A percentile compares a stretch with the other conserved stretches of the same genome.
Conservation (phyloP, 2,329 filamentous ascomycete species). For the Paracorniculantispora psalliotae region DNA sequence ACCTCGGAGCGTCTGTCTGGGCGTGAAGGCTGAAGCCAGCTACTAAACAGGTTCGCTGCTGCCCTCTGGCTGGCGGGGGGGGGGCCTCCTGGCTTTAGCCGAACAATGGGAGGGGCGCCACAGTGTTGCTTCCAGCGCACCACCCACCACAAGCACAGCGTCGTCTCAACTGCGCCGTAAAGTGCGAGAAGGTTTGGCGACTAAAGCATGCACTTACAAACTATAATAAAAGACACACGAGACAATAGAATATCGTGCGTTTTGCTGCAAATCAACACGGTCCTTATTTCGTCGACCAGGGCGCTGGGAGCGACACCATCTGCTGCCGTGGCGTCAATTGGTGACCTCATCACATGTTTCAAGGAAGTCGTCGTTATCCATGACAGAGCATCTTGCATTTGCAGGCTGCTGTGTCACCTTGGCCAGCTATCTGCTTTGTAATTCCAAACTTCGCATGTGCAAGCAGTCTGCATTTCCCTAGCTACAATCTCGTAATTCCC, state of each 20-base stretch:
- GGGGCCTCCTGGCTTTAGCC: background rate
- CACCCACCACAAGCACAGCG: no score
- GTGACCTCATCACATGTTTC: conserved; percentile 8
- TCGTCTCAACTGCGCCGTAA: no score
- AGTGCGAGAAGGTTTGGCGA: no score
- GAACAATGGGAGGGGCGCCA: no score
- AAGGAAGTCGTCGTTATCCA: background rate
- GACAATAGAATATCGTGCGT: background rate
- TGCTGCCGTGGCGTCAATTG: background rate
- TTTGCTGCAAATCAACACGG: background rate
- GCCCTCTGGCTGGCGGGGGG: no score
- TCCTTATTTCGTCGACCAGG: background rate
- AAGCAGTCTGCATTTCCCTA: background rate
- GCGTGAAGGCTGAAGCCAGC: background rate
- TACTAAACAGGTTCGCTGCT: conserved; percentile 8
- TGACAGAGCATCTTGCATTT: background rate
- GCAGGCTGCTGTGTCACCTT: background rate
- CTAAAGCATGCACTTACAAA: no score
- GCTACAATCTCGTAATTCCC: background rate
- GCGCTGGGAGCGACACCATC: background rate
- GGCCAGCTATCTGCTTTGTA: background rate
- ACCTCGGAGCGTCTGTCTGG: conserved; percentile 6
- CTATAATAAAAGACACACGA: no score
- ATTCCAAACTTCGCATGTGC: background rate
- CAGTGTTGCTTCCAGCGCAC: no score